Percentiles rank a stretch among this genome's conserved stretches.
These are phyloP conservation scores for Lepiota brunneoincarnata DNA, from an alignment of 768 basidiomycete species.

Conservation along the genomic window DNA sequence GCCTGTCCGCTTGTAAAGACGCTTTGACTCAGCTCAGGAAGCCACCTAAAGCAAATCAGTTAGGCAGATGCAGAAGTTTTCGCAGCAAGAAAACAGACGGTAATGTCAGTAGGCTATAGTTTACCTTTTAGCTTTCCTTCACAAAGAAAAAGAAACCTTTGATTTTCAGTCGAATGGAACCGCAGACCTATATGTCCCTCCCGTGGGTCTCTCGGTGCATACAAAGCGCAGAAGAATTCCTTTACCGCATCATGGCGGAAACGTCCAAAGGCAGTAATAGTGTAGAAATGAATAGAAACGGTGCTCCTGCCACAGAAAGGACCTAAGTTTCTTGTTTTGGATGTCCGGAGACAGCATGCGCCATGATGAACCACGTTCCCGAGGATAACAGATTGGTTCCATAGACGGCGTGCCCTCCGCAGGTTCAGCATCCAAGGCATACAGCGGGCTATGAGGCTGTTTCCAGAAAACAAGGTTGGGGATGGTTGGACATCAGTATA, in stretches of 20 bases:
- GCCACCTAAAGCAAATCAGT: conserved; percentile 9
- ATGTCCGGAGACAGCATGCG: not conserved
- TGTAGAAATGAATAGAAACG: not conserved
- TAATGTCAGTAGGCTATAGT: not conserved
- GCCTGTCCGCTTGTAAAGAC: conserved; percentile 6
- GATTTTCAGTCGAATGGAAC: not conserved
- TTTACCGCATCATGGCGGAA: not conserved
- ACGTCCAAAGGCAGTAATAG: not conserved
- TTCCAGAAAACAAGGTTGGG: conserved; percentile 2
- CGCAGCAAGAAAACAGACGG: not conserved
- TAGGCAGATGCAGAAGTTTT: no score
- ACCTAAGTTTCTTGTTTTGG: conserved; percentile 3
- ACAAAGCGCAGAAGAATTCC: not conserved
- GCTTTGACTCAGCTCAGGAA: conserved; percentile 3
- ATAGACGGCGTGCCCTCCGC: not conserved
- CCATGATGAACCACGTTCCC: conserved; percentile 10
- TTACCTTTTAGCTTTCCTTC: not conserved
- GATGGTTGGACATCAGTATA: not conserved
- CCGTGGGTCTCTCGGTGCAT: not conserved
- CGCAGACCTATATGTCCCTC: not conserved
- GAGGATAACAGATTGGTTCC: conserved; percentile 2
- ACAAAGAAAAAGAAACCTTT: not conserved
- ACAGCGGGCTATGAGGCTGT: not conserved
- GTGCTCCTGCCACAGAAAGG: not conserved
- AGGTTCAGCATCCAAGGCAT: not conserved